phyloP scores from a whole-genome alignment of 495 filamentous ascomycete genomes.

The Delitschia confertaspora region DNA sequence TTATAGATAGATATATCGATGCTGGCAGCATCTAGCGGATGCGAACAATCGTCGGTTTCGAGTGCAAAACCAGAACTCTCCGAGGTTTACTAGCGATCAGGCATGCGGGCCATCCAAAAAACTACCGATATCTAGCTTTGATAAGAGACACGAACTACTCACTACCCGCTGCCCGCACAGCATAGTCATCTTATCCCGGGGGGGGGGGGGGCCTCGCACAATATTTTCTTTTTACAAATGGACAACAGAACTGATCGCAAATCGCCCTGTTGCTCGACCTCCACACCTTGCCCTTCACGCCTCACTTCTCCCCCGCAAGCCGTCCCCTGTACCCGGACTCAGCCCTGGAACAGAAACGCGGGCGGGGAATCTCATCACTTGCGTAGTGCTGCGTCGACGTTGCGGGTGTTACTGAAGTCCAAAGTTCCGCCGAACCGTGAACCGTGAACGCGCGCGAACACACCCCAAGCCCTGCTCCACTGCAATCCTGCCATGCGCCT shows the following conservation, averaged over 20 bases:
- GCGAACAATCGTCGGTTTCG: too few relatives aligned
- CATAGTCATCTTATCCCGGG: too few relatives aligned
- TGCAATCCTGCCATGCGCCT: conserved; percentile 17
- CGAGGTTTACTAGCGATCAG: too few relatives aligned
- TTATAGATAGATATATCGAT: too few relatives aligned
- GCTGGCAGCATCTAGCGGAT: too few relatives aligned
- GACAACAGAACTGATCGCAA: not conserved
- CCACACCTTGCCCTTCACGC: conserved; percentile 4
- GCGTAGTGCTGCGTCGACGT: not conserved
- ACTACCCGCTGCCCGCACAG: not conserved
- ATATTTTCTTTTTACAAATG: not conserved
- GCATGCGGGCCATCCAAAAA: too few relatives aligned
- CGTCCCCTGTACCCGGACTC: conserved; percentile 4
- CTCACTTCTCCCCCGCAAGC: not conserved
- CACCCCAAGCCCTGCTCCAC: not conserved
- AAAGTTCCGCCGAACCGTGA: too few relatives aligned
- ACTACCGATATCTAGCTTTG: conserved; percentile 2
- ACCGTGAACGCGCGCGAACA: not conserved
- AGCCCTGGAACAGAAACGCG: conserved; percentile 1
- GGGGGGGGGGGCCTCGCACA: not conserved
- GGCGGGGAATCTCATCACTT: conserved; percentile 4
- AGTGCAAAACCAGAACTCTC: too few relatives aligned
- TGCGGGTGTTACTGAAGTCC: too few relatives aligned
- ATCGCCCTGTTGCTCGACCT: not conserved
- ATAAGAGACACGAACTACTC: not conserved